Conservation (phyloP, 163 green algal genomes). For the Scenedesmus sp. region DNA sequence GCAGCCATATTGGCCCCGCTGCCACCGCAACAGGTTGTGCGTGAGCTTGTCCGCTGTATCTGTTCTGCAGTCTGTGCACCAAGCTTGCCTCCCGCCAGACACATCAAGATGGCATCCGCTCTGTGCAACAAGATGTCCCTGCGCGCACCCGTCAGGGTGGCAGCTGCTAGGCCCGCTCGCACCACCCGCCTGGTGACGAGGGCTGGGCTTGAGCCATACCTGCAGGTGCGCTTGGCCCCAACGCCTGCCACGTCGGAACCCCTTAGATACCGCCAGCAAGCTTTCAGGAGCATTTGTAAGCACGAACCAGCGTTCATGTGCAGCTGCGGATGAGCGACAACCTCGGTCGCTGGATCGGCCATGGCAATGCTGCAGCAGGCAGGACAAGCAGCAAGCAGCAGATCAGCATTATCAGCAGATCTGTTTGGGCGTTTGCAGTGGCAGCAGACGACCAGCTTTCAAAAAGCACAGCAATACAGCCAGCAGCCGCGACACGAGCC, state of each 20-base stretch:
- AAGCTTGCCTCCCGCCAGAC: conserved; percentile 13
- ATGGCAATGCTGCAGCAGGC: neutral
- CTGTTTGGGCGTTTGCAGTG: neutral
- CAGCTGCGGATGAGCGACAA: neutral
- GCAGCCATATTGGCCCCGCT: neutral
- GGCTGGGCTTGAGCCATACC: conserved; percentile 44
- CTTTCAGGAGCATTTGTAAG: neutral
- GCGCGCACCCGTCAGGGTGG: conserved; percentile 22
- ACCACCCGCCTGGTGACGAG: conserved; percentile 14
- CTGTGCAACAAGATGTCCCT: conserved; percentile 36
- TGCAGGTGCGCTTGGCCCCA: conserved; percentile 25
- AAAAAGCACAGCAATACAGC: neutral
- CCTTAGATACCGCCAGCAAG: neutral
- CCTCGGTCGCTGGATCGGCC: neutral
- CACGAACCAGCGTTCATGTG: neutral
- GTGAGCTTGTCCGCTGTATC: neutral
- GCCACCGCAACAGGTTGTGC: neutral
- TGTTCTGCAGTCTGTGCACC: neutral
- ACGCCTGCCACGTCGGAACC: conserved; percentile 8
- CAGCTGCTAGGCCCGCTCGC: conserved; percentile 19
- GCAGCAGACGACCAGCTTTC: neutral
- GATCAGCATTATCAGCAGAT: neutral
- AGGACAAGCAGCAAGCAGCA: neutral
- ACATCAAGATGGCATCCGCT: conserved; percentile 44
- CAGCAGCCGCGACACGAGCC: neutral